Evolutionary conservation across 305 asterid species (phyloP).

Genomic region (Fraxinus greggii): DNA sequence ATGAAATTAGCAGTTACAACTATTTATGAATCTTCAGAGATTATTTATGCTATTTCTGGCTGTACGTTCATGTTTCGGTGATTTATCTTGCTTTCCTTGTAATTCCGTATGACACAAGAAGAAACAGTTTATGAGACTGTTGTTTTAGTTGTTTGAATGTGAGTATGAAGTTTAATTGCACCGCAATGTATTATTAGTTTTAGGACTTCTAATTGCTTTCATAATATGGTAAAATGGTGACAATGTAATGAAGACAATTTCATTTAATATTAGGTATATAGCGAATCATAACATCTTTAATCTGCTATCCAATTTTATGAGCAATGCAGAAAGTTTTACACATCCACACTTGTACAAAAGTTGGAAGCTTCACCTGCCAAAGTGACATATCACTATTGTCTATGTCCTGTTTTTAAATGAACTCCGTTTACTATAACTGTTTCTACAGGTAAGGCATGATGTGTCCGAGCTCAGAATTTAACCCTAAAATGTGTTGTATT

Average conservation of each 20-base stretch:
- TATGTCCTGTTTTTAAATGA: background rate
- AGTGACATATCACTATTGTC: background rate
- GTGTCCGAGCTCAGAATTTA: background rate
- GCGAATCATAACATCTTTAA: background rate
- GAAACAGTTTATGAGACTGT: background rate
- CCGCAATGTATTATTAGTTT: background rate
- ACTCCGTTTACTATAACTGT: background rate
- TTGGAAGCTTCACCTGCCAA: background rate
- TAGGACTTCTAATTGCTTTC: background rate
- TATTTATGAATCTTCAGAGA: background rate
- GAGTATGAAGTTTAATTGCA: background rate
- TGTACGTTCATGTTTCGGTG: background rate
- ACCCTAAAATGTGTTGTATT: conserved; percentile 1
- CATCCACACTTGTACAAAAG: background rate
- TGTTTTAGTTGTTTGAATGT: conserved; percentile 16
- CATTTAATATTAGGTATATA: background rate
- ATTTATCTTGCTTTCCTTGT: background rate
- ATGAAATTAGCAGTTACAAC: background rate
- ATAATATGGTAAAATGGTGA: background rate
- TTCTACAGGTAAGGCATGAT: conserved; percentile 9
- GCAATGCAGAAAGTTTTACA: background rate
- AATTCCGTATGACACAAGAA: background rate
- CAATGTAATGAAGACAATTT: background rate
- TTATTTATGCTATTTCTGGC: background rate
- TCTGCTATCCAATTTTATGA: conserved; percentile 5